These are phyloP conservation scores for Ensete ventricosum DNA, from an alignment of 176 grass and related monocot species.

Conservation along the genomic window DNA sequence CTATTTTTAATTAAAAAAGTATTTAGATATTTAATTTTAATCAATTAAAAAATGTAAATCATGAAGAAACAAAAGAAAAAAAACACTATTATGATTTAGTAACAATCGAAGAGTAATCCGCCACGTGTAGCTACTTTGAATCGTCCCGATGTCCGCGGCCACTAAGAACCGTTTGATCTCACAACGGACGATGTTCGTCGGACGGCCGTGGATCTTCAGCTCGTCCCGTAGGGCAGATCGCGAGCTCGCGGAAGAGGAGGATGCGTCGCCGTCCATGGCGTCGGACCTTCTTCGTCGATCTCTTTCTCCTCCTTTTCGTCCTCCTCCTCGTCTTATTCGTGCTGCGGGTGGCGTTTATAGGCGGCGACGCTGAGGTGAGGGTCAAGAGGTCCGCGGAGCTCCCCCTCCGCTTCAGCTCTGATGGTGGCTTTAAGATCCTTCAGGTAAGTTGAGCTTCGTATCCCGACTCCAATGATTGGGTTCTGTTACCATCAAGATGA, in stretches of 20 bases:
- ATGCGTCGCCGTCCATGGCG: conserved; percentile 3
- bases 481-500: neutral
- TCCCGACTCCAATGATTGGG: neutral
- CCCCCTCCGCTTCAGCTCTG: conserved; percentile 66
- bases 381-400: conserved; percentile 50
- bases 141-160: too few species aligned
- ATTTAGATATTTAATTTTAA: too few species aligned
- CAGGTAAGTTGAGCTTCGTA: conserved; percentile 28
- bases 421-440: conserved; percentile 79
- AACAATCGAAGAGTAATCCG: too few species aligned
- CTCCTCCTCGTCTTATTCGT: conserved; percentile 10
- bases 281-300: conserved; percentile 15
- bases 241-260: neutral
- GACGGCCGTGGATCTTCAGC: neutral
- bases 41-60: too few species aligned
- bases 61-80: too few species aligned
- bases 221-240: neutral
- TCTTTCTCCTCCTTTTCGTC: conserved; percentile 30
- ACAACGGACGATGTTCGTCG: too few species aligned
- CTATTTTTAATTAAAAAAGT: too few species aligned
- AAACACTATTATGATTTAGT: too few species aligned
- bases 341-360: conserved; percentile 14
- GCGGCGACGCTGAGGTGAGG: conserved; percentile 23
- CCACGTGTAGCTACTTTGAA: too few species aligned
- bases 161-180: too few species aligned